phyloP scores from a whole-genome alignment of 768 basidiomycete genomes.

The Obba rivulosa region DNA sequence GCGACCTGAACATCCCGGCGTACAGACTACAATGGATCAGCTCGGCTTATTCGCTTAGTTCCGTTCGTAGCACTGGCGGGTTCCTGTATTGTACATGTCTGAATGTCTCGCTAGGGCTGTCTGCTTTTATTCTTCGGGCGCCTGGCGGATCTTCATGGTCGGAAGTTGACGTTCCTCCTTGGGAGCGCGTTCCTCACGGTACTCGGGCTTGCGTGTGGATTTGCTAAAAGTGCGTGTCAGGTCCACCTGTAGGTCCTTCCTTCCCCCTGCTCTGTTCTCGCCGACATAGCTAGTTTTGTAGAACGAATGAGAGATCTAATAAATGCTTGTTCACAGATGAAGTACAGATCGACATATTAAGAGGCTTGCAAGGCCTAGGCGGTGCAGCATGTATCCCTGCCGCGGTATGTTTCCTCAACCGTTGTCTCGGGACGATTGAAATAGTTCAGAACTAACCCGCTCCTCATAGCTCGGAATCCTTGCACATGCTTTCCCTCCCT shows the following conservation, averaged over 20 bases:
- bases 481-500: constrained; percentile 70
- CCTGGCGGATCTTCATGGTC: constrained; percentile 76
- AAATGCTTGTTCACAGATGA: constrained; percentile 34
- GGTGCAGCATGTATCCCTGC: constrained; percentile 72
- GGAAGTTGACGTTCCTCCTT: constrained; percentile 58
- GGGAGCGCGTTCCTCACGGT: constrained; percentile 51
- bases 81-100: neutral
- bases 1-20: constrained; percentile 45
- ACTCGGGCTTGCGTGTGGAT: constrained; percentile 62
- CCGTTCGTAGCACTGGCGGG: constrained; percentile 32
- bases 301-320: too few relatives aligned
- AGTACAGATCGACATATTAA: constrained; percentile 59
- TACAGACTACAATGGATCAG: constrained; percentile 60
- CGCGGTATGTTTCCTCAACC: constrained; percentile 37
- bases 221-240: constrained; percentile 41
- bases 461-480: constrained; percentile 76
- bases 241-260: neutral
- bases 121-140: constrained; percentile 71
- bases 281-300: too few relatives aligned
- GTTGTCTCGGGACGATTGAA: too few relatives aligned
- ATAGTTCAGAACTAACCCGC: too few relatives aligned
- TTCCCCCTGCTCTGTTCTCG: neutral
- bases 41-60: constrained; percentile 64
- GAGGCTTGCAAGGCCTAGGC: constrained; percentile 80
- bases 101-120: constrained; percentile 49